Percentiles rank a stretch among this genome's conserved stretches.
Evolutionary conservation across 2,329 filamentous ascomycete genomes (phyloP).

Genomic region (Fonsecaea nubica): DNA sequence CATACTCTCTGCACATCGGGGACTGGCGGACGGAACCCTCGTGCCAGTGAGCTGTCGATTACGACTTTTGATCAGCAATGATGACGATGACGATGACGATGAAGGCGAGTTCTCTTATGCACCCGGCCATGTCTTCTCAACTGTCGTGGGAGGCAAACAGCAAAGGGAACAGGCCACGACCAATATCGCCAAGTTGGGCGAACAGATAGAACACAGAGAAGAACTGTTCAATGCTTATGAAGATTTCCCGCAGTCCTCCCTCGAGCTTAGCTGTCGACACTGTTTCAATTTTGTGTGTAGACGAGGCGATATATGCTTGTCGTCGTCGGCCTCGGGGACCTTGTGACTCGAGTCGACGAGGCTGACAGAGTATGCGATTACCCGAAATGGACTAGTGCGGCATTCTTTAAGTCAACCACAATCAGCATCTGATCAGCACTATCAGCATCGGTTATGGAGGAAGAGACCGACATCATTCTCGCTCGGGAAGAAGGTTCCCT

Average conservation of each 20-base stretch:
- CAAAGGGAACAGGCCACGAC: background rate
- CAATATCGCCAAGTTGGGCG: background rate
- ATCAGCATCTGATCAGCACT: background rate
- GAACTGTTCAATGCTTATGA: no score
- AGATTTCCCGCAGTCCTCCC: no score
- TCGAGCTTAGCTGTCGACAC: background rate
- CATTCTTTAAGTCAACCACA: background rate
- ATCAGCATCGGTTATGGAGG: background rate
- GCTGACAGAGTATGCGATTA: constrained; percentile 12
- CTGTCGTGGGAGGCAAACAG: background rate
- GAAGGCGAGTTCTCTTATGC: background rate
- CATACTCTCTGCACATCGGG: background rate
- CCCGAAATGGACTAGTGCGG: background rate
- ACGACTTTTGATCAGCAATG: background rate
- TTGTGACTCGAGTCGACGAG: constrained; percentile 19
- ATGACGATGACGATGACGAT: background rate
- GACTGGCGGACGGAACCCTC: background rate
- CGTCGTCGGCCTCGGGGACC: no score
- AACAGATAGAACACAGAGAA: background rate
- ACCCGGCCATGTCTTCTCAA: background rate
- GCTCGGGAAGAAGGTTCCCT: background rate
- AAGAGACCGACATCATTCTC: background rate
- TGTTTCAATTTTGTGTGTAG: background rate
- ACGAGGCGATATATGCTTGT: background rate
- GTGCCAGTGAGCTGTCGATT: background rate